Evolutionary conservation across 2,329 filamentous ascomycete genomes (phyloP).

Genomic region (Diaporthe amygdali): DNA sequence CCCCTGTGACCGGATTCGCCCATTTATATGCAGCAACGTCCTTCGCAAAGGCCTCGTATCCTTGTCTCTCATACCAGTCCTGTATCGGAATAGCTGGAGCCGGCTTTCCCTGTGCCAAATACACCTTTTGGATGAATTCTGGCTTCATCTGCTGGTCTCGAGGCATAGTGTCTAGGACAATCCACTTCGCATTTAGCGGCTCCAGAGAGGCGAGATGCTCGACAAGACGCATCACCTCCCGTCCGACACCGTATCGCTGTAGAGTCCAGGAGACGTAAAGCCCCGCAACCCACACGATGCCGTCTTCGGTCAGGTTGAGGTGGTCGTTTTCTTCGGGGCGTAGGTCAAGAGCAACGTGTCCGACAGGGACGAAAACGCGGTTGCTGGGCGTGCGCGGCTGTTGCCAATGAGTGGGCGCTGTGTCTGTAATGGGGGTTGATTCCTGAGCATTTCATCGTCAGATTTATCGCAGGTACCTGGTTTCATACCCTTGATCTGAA

Average conservation of each 20-base stretch:
- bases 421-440: conserved; percentile 39
- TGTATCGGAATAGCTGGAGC: conserved; percentile 11
- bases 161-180: conserved; percentile 23
- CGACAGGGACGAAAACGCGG: conserved; percentile 42
- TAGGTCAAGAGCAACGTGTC: conserved; percentile 44
- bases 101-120: background rate
- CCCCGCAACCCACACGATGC: conserved; percentile 42
- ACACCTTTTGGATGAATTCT: conserved; percentile 11
- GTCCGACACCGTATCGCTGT: conserved; percentile 18
- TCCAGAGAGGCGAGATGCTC: conserved; percentile 5
- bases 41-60: conserved; percentile 15
- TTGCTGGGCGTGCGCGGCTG: conserved; percentile 35
- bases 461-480: background rate
- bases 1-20: conserved; percentile 20
- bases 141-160: conserved; percentile 20
- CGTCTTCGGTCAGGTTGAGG: conserved; percentile 35
- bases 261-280: conserved; percentile 44
- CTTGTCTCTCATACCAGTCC: conserved; percentile 25
- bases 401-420: conserved; percentile 36
- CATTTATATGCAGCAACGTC: conserved; percentile 18
- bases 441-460: conserved; percentile 35
- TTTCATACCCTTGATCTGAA: background rate
- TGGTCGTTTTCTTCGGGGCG: conserved; percentile 36
- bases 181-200: background rate
- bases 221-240: conserved; percentile 17